Conservation (phyloP, 495 filamentous ascomycete species). For the Bryoglossum gracile region DNA sequence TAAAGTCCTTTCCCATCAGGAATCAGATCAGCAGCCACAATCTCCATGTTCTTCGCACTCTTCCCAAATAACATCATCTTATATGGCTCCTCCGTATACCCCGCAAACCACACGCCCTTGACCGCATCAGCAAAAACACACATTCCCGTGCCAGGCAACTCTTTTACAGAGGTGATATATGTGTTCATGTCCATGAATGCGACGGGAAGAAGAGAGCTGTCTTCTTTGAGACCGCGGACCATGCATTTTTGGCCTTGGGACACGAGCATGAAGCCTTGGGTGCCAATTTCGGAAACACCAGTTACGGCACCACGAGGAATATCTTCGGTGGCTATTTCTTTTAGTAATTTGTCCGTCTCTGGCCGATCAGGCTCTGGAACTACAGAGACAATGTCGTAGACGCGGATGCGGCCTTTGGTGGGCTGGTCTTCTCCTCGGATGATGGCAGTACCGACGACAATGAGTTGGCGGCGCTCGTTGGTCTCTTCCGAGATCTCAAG, state of each 20-base stretch:
- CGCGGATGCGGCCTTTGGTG: slow-evolving; percentile 75
- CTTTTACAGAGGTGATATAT: slow-evolving; percentile 76
- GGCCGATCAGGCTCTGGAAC: slow-evolving; percentile 81
- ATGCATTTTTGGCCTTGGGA: slow-evolving; percentile 97
- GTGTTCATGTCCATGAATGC: slow-evolving; percentile 98
- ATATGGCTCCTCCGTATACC: slow-evolving; percentile 92
- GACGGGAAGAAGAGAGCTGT: slow-evolving; percentile 82
- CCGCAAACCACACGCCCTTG: slow-evolving; percentile 91
- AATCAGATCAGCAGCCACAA: slow-evolving; percentile 78
- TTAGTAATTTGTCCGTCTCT: slow-evolving; percentile 76
- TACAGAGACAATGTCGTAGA: slow-evolving; percentile 86
- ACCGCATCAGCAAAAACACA: slow-evolving; percentile 79
- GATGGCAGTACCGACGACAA: slow-evolving; percentile 79
- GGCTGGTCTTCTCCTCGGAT: slow-evolving; percentile 83
- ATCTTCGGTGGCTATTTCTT: slow-evolving; percentile 80
- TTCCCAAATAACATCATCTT: slow-evolving; percentile 93
- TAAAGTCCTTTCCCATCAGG: slow-evolving; percentile 78
- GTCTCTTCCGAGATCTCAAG: slow-evolving; percentile 87
- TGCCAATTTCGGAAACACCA: slow-evolving; percentile 77
- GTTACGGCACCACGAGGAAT: slow-evolving; percentile 89
- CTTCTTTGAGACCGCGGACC: slow-evolving; percentile 92
- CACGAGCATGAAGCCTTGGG: slow-evolving; percentile 81
- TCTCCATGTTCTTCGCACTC: slow-evolving; percentile 63
- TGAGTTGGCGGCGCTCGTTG: slow-evolving; percentile 70
- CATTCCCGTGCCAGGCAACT: slow-evolving; percentile 73